Evolutionary conservation across 768 basidiomycete species (phyloP), one percentile per base, ranked within the genome.

Genomic region (Mycena pura): DNA sequence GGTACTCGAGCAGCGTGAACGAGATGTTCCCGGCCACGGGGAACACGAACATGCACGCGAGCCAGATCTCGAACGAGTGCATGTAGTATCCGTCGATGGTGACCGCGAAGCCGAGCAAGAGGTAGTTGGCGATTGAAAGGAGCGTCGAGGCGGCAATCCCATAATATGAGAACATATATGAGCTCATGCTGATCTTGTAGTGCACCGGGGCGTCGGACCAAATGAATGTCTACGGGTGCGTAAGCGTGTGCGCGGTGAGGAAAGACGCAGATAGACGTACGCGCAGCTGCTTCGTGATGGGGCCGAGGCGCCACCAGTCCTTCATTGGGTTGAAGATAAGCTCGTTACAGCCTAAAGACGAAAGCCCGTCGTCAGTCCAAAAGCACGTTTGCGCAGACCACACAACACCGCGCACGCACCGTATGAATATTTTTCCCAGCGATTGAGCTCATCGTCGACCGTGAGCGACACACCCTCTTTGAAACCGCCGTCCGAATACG

Each of bases 401-500:
- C 22, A 43, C 43, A 50, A 34, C 41, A n/a, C 14, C 46, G 58
- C 6, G 1, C 8, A 68, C 74, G 55, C 69, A 84, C 89, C 91
- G 74, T 91, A 92, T 0, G 89, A 80, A 62, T 92, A 93, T 71
- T 95, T 96, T 63, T 95, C 92, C 95, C 95, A 96, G 2, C 95
- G 76, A 68, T 95, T 95, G 9, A 96, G 77, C 72, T 96, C 95
- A 68, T 96, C 95, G 50, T 95, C 93, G 54, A 87, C 88, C 0
- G 95, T 95, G 15, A 96, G 78, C 0, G 90, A 92, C 19, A 96
- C 94, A 63, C 95, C 95, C 69, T 96, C 95, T 77, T 94, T 91
- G 80, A 95, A 96, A 2, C 86, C 90, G 46, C 92, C 87, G 21
- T 90, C 83, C 1, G 87, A 89, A 73, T 96, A 96, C 0, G 91